Evolutionary conservation across 208 protist species (phyloP), one percentile per base, ranked within the genome.

Genomic region (Vickermania spadyakhi): DNA sequence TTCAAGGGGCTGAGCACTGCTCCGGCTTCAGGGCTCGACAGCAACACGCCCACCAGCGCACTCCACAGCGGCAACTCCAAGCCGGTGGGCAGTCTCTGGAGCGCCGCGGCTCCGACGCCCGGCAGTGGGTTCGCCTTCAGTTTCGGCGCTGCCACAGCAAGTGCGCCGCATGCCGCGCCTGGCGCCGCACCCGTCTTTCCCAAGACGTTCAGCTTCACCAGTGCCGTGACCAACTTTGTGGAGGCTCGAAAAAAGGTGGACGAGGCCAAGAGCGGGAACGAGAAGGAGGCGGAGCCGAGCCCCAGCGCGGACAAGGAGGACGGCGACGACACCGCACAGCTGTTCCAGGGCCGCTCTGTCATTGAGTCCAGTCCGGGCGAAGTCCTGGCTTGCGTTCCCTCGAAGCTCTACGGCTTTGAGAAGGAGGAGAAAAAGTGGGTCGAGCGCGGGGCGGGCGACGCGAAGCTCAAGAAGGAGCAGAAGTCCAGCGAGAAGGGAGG

Each of bases 371-470:
- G 56, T 2, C 52, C 64, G 18, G 72, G 79, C 3, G 77, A 90
- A 26, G 73, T 85, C 27, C 54, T 89, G 18, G 79, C 68, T 11
- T 70, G 52, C 11, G 72, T 70, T 5, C 70, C 80, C 14, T 66
- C 61, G 5, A 93, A 91, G 64, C 71, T 89, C 0, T 89, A 76
- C 56, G 7, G 79, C 0, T 89, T 89, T 41, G 67, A 72, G 31
- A 84, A 85, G 52, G 60, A 60, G 3, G 79, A 79, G 13, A 75
- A 73, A 0, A 70, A 60, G 27, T 93, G 86, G 86, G 71, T 61
- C 25, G 86, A 93, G 59, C 76, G 74, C 56, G 86, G 86, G 28
- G 54, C 41, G 1, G 82, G 86, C 5, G 86, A 93, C 27, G 86
- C 77, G 21, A 84, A 84, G 53, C 28, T 93, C 5, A 83, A 84